phyloP scores from a whole-genome alignment of 768 basidiomycete genomes.

The Vishniacozyma victoriae region DNA sequence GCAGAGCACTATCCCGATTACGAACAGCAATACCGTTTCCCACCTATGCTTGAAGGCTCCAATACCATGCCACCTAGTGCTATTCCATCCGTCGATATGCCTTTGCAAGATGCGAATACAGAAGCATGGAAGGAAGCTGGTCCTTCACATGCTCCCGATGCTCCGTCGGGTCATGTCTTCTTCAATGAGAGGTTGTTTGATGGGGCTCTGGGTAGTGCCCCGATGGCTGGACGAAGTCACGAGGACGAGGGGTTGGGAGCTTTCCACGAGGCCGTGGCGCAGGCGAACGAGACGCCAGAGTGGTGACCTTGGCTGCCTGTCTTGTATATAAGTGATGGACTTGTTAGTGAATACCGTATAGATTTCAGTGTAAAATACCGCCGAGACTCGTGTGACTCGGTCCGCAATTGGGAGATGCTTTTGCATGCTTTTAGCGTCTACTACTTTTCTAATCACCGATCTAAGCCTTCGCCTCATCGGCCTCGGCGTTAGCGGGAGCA shows the following conservation, averaged over 20 bases:
- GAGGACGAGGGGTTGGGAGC: constrained; percentile 24
- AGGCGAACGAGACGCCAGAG: constrained; percentile 17
- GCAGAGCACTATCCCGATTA: neutral
- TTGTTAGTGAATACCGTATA: too few relatives aligned
- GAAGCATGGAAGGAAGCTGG: neutral
- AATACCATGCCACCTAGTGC: neutral
- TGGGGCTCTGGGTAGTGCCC: constrained; percentile 30
- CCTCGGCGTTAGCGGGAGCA: too few relatives aligned
- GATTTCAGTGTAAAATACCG: too few relatives aligned
- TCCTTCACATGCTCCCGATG: constrained; percentile 1
- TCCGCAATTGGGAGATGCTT: too few relatives aligned
- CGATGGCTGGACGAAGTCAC: neutral
- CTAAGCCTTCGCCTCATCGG: too few relatives aligned
- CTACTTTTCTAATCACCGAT: too few relatives aligned
- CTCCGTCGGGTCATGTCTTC: constrained; percentile 35
- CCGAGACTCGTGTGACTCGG: too few relatives aligned
- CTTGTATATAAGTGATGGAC: too few relatives aligned
- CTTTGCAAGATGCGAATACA: neutral
- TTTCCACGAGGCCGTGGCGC: constrained; percentile 34
- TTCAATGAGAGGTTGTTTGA: constrained; percentile 40
- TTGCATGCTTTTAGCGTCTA: too few relatives aligned
- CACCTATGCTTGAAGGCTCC: neutral
- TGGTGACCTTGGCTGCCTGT: too few relatives aligned
- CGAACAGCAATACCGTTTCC: too few relatives aligned
- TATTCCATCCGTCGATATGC: neutral